Conservation (phyloP, 2,329 filamentous ascomycete genomes). For the Colletotrichum liriopes region DNA sequence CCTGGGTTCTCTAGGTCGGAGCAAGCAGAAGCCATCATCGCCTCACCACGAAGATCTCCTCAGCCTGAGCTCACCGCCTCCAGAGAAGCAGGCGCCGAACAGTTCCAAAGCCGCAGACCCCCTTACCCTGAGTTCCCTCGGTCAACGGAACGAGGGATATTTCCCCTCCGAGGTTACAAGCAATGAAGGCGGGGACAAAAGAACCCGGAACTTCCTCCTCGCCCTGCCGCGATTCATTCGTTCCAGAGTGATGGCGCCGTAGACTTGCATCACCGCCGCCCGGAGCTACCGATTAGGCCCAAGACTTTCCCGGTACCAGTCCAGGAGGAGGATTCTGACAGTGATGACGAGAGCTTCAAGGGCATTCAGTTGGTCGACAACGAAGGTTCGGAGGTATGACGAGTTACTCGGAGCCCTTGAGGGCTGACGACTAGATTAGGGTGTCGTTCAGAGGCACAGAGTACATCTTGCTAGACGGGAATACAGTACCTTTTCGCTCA, state of each 20-base stretch:
- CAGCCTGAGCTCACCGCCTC: slow-evolving; percentile 9
- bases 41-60: slow-evolving; percentile 25
- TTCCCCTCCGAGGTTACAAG: background rate
- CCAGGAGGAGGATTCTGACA: slow-evolving; percentile 25
- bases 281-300: slow-evolving; percentile 27
- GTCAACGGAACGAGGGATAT: slow-evolving; percentile 1
- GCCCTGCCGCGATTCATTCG: slow-evolving; percentile 20
- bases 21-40: slow-evolving; percentile 17
- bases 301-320: slow-evolving; percentile 28
- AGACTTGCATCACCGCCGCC: slow-evolving; percentile 17
- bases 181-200: slow-evolving; percentile 1
- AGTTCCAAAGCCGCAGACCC: slow-evolving; percentile 5
- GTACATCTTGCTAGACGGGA: background rate
- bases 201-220: slow-evolving; percentile 2
- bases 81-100: background rate
- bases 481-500: slow-evolving; percentile 10
- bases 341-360: slow-evolving; percentile 54
- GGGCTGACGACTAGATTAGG: slow-evolving; percentile 14
- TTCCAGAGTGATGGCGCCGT: slow-evolving; percentile 36
- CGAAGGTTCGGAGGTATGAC: slow-evolving; percentile 46
- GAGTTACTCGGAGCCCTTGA: slow-evolving; percentile 26
- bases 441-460: background rate
- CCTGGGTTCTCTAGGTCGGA: slow-evolving; percentile 2
- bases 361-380: slow-evolving; percentile 58
- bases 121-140: slow-evolving; percentile 14